phyloP scores from a whole-genome alignment of 2,329 filamentous ascomycete genomes.

The Tolypocladium album region DNA sequence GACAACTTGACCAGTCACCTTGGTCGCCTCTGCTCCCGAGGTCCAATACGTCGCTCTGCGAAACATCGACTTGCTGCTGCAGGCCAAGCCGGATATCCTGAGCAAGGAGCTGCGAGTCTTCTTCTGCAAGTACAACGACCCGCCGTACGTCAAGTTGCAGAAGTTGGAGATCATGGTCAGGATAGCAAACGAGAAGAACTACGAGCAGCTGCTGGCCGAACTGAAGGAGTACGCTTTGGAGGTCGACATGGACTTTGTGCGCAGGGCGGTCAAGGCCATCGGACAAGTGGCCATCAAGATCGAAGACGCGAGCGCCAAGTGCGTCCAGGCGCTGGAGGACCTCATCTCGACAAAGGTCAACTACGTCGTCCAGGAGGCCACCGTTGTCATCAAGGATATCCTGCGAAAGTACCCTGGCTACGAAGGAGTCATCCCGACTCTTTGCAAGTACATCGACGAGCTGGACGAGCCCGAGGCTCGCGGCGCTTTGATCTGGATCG shows the following conservation, averaged over 20 bases:
- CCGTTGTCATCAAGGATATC: constrained; percentile 99
- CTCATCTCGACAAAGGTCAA: constrained; percentile 96
- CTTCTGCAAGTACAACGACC: constrained; percentile 99
- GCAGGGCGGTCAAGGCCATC: constrained; percentile 88
- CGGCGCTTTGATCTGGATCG: constrained; percentile 93
- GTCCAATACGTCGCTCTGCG: constrained; percentile 94
- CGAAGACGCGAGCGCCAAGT: constrained; percentile 87
- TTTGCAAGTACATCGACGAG: constrained; percentile 95
- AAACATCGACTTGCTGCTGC: constrained; percentile 91
- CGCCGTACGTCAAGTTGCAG: constrained; percentile 92
- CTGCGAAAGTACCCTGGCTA: constrained; percentile 96
- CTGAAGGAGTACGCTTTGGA: constrained; percentile 96
- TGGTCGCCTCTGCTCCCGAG: constrained; percentile 90
- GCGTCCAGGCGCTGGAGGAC: constrained; percentile 86
- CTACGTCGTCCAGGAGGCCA: constrained; percentile 95
- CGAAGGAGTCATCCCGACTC: constrained; percentile 91
- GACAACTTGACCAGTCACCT: constrained; percentile 53
- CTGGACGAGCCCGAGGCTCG: constrained; percentile 88
- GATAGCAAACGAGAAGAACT: constrained; percentile 95
- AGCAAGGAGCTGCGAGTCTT: constrained; percentile 97
- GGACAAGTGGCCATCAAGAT: constrained; percentile 99
- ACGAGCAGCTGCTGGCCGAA: constrained; percentile 87
- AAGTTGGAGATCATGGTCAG: constrained; percentile 99
- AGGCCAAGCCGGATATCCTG: constrained; percentile 92
- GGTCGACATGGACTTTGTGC: constrained; percentile 98